A percentile compares a stretch with the other conserved stretches of the same genome.
phyloP scores from a whole-genome alignment of 768 basidiomycete species.

The Boletellus ananiceps region DNA sequence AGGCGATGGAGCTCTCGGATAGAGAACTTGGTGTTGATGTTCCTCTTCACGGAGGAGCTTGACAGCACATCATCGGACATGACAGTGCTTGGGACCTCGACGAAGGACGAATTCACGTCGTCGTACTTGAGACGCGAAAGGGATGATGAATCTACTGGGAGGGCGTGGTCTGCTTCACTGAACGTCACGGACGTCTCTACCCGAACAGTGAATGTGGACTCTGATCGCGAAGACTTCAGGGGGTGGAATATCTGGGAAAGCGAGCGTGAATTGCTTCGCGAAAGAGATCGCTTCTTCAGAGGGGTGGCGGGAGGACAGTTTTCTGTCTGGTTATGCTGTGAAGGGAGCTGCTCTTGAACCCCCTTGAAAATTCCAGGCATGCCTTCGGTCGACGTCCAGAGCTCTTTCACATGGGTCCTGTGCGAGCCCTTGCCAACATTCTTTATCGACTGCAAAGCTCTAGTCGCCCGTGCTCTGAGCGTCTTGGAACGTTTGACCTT shows the following conservation, averaged over 20 bases:
- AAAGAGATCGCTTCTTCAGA: conserved; percentile 25
- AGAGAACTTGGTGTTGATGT: conserved; percentile 29
- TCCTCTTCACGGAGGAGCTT: conserved; percentile 30
- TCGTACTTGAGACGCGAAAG: conserved; percentile 9
- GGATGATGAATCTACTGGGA: conserved; percentile 1
- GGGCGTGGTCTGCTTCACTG: conserved; percentile 13
- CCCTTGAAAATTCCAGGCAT: conserved; percentile 26
- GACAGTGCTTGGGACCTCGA: conserved; percentile 9
- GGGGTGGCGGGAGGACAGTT: conserved; percentile 11
- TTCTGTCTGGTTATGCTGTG: conserved; percentile 13
- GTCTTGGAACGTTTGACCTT: conserved; percentile 36
- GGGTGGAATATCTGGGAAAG: conserved; percentile 28
- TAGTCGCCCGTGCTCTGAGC: conserved; percentile 44
- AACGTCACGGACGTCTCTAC: conserved; percentile 19
- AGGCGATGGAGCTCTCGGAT: conserved; percentile 35
- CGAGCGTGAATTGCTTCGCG: conserved; percentile 28
- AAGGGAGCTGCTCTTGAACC: conserved; percentile 20
- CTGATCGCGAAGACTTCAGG: conserved; percentile 27
- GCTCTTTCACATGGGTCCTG: conserved; percentile 39
- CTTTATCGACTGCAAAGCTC: conserved; percentile 44
- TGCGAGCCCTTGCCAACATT: conserved; percentile 35
- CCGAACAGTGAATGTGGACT: conserved; percentile 19
- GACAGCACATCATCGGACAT: conserved; percentile 19
- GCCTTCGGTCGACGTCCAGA: conserved; percentile 29
- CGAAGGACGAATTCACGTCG: conserved; percentile 25